Conservation (phyloP, 2,329 filamentous ascomycete genomes). For the Fusarium virguliforme region DNA sequence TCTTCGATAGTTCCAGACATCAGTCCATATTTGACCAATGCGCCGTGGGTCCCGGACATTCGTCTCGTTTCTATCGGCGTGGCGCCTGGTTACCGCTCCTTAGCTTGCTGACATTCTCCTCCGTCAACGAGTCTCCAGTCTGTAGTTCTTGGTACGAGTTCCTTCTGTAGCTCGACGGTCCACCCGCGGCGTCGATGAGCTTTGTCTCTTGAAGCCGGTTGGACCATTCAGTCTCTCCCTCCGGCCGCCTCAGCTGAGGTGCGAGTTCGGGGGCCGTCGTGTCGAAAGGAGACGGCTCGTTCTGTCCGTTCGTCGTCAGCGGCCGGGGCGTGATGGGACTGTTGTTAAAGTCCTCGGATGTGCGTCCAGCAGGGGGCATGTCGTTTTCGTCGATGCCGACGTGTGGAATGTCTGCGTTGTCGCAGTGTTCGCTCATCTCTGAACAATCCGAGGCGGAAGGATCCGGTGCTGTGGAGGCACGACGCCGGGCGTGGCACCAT, state of each 20-base stretch:
- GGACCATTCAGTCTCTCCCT: conserved; percentile 60
- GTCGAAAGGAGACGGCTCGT: conserved; percentile 63
- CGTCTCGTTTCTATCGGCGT: conserved; percentile 32
- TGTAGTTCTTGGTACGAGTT: conserved; percentile 57
- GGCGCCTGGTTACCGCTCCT: conserved; percentile 55
- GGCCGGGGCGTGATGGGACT: conserved; percentile 61
- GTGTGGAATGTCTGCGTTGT: conserved; percentile 60
- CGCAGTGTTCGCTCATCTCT: conserved; percentile 62
- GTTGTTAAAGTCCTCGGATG: conserved; percentile 52
- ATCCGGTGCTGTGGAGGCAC: conserved; percentile 44
- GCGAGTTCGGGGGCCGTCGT: conserved; percentile 54
- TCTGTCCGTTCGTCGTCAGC: conserved; percentile 56
- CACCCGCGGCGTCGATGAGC: conserved; percentile 64
- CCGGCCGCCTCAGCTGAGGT: conserved; percentile 55
- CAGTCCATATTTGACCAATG: conserved; percentile 17
- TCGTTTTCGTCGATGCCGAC: conserved; percentile 54
- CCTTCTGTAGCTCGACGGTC: conserved; percentile 53
- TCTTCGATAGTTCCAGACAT: conserved; percentile 27
- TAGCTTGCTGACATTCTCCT: conserved; percentile 69
- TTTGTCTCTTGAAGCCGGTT: conserved; percentile 65
- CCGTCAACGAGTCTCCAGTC: conserved; percentile 64
- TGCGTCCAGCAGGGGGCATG: conserved; percentile 26
- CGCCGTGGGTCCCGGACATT: conserved; percentile 4
- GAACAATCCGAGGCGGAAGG: conserved; percentile 62
- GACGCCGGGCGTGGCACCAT: conserved; percentile 68